These are phyloP conservation scores for Alternaria sp. DNA, from an alignment of 2,329 filamentous ascomycete species.

Conservation along the genomic window DNA sequence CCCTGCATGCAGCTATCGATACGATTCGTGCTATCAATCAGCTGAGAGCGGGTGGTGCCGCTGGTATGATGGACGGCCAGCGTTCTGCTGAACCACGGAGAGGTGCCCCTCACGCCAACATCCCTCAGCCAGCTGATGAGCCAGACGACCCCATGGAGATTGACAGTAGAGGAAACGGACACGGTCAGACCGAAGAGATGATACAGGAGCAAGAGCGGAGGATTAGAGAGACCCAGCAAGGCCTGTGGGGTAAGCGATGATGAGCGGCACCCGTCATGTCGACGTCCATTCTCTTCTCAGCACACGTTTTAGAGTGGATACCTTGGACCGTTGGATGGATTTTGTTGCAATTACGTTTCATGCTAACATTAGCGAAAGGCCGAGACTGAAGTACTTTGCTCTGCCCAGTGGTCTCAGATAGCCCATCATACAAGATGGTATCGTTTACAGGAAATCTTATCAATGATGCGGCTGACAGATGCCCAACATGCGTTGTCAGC, in stretches of 20 bases:
- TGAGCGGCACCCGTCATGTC: neutral
- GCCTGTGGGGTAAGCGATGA: constrained; percentile 60
- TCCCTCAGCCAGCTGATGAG: constrained; percentile 47
- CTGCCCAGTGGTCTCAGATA: neutral
- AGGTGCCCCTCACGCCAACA: constrained; percentile 44
- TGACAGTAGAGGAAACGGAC: constrained; percentile 65
- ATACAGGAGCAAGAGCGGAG: constrained; percentile 67
- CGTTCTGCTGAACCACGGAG: constrained; percentile 63
- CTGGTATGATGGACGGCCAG: constrained; percentile 69
- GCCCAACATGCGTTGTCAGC: neutral
- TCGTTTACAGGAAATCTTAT: neutral
- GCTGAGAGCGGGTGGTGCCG: constrained; percentile 66
- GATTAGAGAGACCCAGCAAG: constrained; percentile 67
- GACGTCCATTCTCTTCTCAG: neutral
- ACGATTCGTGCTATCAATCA: constrained; percentile 75
- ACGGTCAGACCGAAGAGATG: constrained; percentile 70
- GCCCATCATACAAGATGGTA: neutral
- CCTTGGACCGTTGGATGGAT: neutral
- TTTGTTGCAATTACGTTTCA: neutral
- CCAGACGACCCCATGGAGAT: constrained; percentile 56
- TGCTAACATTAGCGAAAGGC: constrained; percentile 2
- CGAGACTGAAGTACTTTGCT: neutral
- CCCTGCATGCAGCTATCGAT: constrained; percentile 73
- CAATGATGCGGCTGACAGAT: neutral
- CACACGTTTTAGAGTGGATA: constrained; percentile 4